Evolutionary conservation across 2,329 filamentous ascomycete genomes (phyloP).

Genomic region (Lachnellula hyalina): DNA sequence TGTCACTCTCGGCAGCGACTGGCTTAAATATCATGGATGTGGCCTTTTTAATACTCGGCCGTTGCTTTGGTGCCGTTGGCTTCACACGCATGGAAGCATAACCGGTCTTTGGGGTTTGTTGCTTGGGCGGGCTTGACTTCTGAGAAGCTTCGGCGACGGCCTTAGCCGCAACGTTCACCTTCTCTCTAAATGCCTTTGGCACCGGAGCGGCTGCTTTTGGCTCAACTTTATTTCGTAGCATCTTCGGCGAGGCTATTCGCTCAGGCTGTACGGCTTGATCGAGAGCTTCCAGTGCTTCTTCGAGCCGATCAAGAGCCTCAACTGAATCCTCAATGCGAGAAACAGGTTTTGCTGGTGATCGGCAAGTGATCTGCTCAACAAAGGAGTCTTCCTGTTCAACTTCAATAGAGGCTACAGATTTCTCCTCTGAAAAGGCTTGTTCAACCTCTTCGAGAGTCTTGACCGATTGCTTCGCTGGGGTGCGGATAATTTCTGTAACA

Average conservation of each 20-base stretch:
- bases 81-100: slow-evolving; percentile 41
- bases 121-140: slow-evolving; percentile 1
- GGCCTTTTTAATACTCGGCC: slow-evolving; percentile 21
- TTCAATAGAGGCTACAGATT: slow-evolving; percentile 3
- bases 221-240: slow-evolving; percentile 6
- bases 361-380: slow-evolving; percentile 33
- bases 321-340: slow-evolving; percentile 58
- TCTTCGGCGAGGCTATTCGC: slow-evolving; percentile 19
- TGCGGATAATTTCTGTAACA: background rate
- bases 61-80: slow-evolving; percentile 25
- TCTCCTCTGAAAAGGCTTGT: slow-evolving; percentile 9
- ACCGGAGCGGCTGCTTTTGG: background rate
- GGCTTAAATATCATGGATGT: slow-evolving; percentile 25
- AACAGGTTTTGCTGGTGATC: slow-evolving; percentile 34
- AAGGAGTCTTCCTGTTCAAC: slow-evolving; percentile 31
- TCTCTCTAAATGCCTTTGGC: background rate
- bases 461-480: slow-evolving; percentile 7
- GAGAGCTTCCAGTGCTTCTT: slow-evolving; percentile 51
- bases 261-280: slow-evolving; percentile 25
- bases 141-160: background rate
- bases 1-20: background rate
- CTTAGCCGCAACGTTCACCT: background rate
- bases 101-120: slow-evolving; percentile 30
- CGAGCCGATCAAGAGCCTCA: slow-evolving; percentile 55
- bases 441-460: slow-evolving; percentile 29